Evolutionary conservation across 73 alveolate genomes (phyloP), one percentile per base, ranked within the genome.

Genomic region (Urostyla sp.): DNA sequence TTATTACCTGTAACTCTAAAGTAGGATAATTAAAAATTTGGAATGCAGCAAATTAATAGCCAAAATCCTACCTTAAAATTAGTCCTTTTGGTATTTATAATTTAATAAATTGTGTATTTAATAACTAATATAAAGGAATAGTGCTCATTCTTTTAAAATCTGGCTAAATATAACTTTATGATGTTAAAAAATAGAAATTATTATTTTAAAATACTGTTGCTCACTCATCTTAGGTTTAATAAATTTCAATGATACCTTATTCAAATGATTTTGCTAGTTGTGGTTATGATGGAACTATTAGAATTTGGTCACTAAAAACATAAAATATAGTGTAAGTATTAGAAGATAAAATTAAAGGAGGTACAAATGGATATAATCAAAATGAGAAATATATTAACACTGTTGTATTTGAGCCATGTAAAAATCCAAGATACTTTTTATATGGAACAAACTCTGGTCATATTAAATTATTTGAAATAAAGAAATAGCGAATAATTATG

Each of bases 241-340:
- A 90, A 45, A 54, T 91, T 52, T 55, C 75, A 63, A 78, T 91
- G 69, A 84, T 87, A 28, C 97, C 97, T n/a, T n/a, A n/a, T n/a
- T n/a, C n/a, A n/a, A n/a, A n/a, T n/a, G n/a, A n/a, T n/a, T n/a
- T n/a, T n/a, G n/a, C n/a, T n/a, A n/a, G n/a, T n/a, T n/a, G n/a
- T n/a, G 85, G 95, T 3, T 84, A 89, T 76, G 97, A 91, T 72
- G 88, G 94, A 2, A 37, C 89, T 7, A 75, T 91, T 8, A 84
- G 88, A 89, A 84, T 88, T 32, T 91, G 97, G 97, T n/a, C n/a
- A n/a, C n/a, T n/a, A n/a, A n/a, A n/a, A n/a, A n/a, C n/a, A n/a
- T n/a, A n/a, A n/a, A n/a, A n/a, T n/a, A n/a, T n/a, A n/a, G n/a
- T n/a, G n/a, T n/a, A n/a, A n/a, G n/a, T n/a, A n/a, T n/a, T n/a